Evolutionary conservation across 345 rosid genomes (phyloP).

Genomic region (Gossypium australe): DNA sequence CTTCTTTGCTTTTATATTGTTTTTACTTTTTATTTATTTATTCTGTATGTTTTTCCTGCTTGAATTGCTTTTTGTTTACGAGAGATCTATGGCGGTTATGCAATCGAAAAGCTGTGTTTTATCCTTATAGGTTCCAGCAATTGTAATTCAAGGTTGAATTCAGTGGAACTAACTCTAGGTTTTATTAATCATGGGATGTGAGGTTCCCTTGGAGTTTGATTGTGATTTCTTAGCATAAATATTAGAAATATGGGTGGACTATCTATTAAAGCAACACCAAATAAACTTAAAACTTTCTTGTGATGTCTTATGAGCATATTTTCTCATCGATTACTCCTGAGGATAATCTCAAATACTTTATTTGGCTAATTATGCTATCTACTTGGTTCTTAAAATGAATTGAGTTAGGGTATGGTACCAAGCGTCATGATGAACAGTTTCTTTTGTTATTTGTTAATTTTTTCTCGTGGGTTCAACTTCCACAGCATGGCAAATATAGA

Average conservation of each 20-base stretch:
- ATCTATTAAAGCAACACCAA: not conserved
- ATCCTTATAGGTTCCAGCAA: not conserved
- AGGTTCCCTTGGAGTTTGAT: not conserved
- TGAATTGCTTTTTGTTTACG: not conserved
- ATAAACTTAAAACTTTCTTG: not conserved
- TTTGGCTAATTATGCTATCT: not conserved
- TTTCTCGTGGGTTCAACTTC: not conserved
- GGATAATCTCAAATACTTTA: not conserved
- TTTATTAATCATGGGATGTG: not conserved
- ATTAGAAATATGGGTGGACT: not conserved
- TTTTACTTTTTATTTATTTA: not conserved
- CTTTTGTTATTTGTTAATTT: not conserved
- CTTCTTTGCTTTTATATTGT: not conserved
- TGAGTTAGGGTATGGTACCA: not conserved
- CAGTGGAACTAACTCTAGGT: not conserved
- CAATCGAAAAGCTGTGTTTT: not conserved
- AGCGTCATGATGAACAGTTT: not conserved
- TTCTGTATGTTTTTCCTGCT: not conserved
- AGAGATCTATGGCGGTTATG: constrained; percentile 5
- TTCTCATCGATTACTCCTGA: not conserved
- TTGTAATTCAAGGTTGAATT: constrained; percentile 10
- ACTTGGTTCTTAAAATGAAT: not conserved
- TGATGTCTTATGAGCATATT: not conserved
- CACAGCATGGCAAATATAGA: not conserved
- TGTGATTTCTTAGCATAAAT: not conserved